A percentile compares a stretch with the other conserved stretches of the same genome.
phyloP scores from a whole-genome alignment of 352 stramenopile genomes.

The Phytophthora pinifolia region DNA sequence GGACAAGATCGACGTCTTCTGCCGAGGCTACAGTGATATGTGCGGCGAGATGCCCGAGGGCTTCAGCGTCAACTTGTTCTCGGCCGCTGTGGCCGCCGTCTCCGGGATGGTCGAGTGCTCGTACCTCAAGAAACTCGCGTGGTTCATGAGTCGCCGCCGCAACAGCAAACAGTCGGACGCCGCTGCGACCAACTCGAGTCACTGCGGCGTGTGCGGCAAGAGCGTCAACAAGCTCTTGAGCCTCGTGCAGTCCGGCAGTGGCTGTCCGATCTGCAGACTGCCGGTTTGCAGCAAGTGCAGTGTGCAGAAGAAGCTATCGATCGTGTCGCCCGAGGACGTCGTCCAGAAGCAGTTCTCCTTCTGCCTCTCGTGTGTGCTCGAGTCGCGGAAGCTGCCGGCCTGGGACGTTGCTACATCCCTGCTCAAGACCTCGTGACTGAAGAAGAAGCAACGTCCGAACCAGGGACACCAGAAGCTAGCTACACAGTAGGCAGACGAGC shows the following conservation, averaged over 20 bases:
- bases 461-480: not conserved
- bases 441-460: slow-evolving; percentile 2
- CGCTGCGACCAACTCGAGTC: not conserved
- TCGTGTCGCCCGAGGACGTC: slow-evolving; percentile 33
- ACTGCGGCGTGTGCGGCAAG: slow-evolving; percentile 36
- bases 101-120: slow-evolving; percentile 48
- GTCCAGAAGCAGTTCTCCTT: slow-evolving; percentile 52
- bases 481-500: not conserved
- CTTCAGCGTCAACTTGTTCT: slow-evolving; percentile 41
- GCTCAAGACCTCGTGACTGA: slow-evolving; percentile 24
- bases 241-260: slow-evolving; percentile 23
- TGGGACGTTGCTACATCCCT: slow-evolving; percentile 41
- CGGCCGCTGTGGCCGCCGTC: slow-evolving; percentile 33
- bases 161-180: slow-evolving; percentile 10
- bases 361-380: slow-evolving; percentile 52
- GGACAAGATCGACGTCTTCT: slow-evolving; percentile 50
- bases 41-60: slow-evolving; percentile 42
- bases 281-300: slow-evolving; percentile 47
- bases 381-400: slow-evolving; percentile 36
- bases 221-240: slow-evolving; percentile 25
- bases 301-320: slow-evolving; percentile 45
- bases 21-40: slow-evolving; percentile 44
- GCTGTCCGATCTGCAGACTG: slow-evolving; percentile 35
- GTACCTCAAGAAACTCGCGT: slow-evolving; percentile 63
- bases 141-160: slow-evolving; percentile 39